Conservation (phyloP, 179 eudicot genomes). For the Dionaea muscipula region DNA sequence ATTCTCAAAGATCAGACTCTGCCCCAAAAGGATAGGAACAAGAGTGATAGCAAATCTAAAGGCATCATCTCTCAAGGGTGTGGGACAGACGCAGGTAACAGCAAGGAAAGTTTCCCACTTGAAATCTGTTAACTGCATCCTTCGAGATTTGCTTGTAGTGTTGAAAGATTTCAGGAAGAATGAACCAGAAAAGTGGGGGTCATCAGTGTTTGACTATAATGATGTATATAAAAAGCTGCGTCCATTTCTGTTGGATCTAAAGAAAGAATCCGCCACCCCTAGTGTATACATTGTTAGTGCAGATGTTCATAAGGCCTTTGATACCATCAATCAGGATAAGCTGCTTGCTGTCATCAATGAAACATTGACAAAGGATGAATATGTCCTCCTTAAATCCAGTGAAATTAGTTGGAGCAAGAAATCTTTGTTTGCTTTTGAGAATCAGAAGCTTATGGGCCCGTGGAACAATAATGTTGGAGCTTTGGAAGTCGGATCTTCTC, state of each 20-base stretch:
- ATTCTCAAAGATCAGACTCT: slow-evolving; percentile 70
- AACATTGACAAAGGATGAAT: slow-evolving; percentile 30
- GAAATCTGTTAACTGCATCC: slow-evolving; percentile 56
- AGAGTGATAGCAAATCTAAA: slow-evolving; percentile 67
- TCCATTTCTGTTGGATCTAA: slow-evolving; percentile 51
- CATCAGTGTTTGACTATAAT: slow-evolving; percentile 72
- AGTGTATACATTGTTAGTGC: slow-evolving; percentile 53
- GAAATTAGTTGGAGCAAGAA: slow-evolving; percentile 43
- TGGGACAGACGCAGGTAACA: slow-evolving; percentile 2
- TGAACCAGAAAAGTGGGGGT: slow-evolving; percentile 63
- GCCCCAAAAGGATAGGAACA: slow-evolving; percentile 61
- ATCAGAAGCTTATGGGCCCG: slow-evolving; percentile 22
- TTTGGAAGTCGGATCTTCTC: slow-evolving; percentile 14
- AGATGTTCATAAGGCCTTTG: slow-evolving; percentile 88
- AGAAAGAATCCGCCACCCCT: slow-evolving; percentile 36
- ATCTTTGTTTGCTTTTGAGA: slow-evolving; percentile 30
- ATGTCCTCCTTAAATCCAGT: slow-evolving; percentile 30
- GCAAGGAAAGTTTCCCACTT: slow-evolving; percentile 13
- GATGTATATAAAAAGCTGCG: slow-evolving; percentile 62
- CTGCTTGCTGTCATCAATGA: slow-evolving; percentile 56
- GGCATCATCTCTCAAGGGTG: slow-evolving; percentile 30
- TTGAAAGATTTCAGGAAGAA: slow-evolving; percentile 42
- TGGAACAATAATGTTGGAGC: slow-evolving; percentile 12
- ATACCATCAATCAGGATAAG: slow-evolving; percentile 69
- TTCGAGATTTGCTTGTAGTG: slow-evolving; percentile 56